These are phyloP conservation scores for Polygonum maritimum DNA, from an alignment of 148 eudicot species.

Conservation along the genomic window DNA sequence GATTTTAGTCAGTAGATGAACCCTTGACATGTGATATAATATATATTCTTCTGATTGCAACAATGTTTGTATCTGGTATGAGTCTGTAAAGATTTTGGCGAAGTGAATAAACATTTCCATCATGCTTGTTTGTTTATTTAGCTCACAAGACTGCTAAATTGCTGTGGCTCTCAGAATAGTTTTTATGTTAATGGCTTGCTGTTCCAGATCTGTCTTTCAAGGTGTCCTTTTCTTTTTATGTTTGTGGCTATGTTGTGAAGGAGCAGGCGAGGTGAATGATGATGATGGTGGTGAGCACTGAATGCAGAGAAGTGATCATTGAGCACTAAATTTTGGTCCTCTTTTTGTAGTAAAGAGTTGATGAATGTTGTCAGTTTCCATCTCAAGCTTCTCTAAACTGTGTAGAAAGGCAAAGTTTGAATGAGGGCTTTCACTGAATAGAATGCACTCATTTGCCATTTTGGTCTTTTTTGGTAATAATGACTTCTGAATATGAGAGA, in stretches of 20 bases:
- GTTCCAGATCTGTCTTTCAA: not conserved
- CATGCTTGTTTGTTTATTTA: not conserved
- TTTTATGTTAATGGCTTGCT: not conserved
- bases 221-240: not conserved
- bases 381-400: not conserved
- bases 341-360: not conserved
- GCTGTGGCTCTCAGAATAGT: not conserved
- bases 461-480: conserved; percentile 6
- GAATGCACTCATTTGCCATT: conserved; percentile 4
- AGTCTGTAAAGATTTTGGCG: conserved; percentile 1
- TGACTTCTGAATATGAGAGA: not conserved
- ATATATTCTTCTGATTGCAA: not conserved
- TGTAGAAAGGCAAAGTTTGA: conserved; percentile 1
- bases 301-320: not conserved
- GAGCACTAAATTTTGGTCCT: not conserved
- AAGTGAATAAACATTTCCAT: not conserved
- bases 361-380: conserved; percentile 12
- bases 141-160: not conserved
- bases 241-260: not conserved
- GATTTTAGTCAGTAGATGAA: not conserved
- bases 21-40: not conserved
- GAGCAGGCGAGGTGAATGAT: conserved; percentile 7
- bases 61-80: not conserved
- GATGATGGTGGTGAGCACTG: conserved; percentile 4
- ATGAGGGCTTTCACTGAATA: conserved; percentile 9